Evolutionary conservation across 768 basidiomycete species (phyloP), one percentile per base, ranked within the genome.

Genomic region (Naganishia vaughanmartiniae): DNA sequence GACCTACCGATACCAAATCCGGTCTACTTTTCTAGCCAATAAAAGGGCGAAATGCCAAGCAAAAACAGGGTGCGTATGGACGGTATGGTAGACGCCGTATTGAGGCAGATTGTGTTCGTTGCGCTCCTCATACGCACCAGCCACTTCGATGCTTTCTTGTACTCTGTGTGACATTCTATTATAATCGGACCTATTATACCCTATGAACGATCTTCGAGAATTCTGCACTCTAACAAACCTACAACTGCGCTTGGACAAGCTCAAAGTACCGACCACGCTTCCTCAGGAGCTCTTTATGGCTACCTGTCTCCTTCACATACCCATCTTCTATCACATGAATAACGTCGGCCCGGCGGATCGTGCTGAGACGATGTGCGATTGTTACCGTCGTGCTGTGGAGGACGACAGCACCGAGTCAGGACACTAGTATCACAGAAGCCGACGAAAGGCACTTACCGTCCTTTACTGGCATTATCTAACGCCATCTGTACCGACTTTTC

Each of bases 261-360:
- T 81, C 80, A 48, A 72, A 75, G 63, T 81, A 81, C 24, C 77
- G 69, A 0, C 76, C 79, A 26, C 73, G 72, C 39, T 63, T 51
- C 58, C 69, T 68, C 28, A 81, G 24, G 24, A 80, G 70, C 65
- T 80, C 77, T 17, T 77, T 72, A 65, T 81, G 79, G 33, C 75
- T 70, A 10, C 81, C 81, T 24, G 63, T 70, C 65, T 81, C 78
- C 33, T 76, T 74, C 51, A 81, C 73, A 30, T 69, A 65, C 0
- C 79, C 81, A 31, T 76, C 73, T 10, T 79, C 79, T 54, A 81
- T 76, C 15, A 80, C 79, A 51, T 66, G 73, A 54, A 80, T 81
- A 1, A 75, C 74, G 46, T 80, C 76, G 24, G 76, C 76, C 63
- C 75, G 74, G 17, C 74, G 63, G 54, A 80, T 76, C 14, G 79